phyloP scores from a whole-genome alignment of 768 basidiomycete species.

The Boletus rubroflammeus region DNA sequence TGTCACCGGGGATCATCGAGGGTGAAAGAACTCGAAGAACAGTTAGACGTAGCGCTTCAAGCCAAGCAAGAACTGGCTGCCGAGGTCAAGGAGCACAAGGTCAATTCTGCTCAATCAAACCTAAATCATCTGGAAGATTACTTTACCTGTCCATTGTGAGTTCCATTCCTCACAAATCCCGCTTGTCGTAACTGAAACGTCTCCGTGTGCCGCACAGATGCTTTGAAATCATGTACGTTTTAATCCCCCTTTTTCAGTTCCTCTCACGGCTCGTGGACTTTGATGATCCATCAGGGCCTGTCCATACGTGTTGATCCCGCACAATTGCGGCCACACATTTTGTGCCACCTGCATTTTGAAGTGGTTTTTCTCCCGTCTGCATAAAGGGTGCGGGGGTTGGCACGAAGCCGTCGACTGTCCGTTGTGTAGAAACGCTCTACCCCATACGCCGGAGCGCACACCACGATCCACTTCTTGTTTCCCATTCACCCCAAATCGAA shows the following conservation, averaged over 20 bases:
- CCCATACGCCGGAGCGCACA: conserved; percentile 46
- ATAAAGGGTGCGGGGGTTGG: conserved; percentile 61
- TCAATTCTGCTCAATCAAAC: conserved; percentile 28
- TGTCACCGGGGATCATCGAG: conserved; percentile 34
- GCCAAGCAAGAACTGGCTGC: conserved; percentile 41
- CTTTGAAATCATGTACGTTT: conserved; percentile 52
- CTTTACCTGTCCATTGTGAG: conserved; percentile 64
- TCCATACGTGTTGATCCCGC: conserved; percentile 54
- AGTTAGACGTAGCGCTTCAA: conserved; percentile 35
- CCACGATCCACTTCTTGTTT: conserved; percentile 51
- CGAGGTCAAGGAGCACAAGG: conserved; percentile 41
- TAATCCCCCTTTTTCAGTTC: not conserved
- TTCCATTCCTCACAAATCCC: conserved; percentile 6
- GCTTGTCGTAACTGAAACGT: conserved; percentile 13
- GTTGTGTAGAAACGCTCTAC: conserved; percentile 55
- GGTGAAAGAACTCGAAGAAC: conserved; percentile 44
- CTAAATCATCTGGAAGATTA: conserved; percentile 56
- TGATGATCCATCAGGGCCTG: conserved; percentile 36
- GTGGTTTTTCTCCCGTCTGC: conserved; percentile 67
- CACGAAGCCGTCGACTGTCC: conserved; percentile 67
- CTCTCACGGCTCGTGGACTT: conserved; percentile 1
- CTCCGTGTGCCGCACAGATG: conserved; percentile 40
- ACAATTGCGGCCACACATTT: conserved; percentile 64
- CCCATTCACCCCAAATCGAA: conserved; percentile 63
- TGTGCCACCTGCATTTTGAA: conserved; percentile 64